A percentile compares a stretch with the other conserved stretches of the same genome.
These are phyloP conservation scores for Curvularia sp. DNA, from an alignment of 2,329 filamentous ascomycete species.

Conservation along the genomic window DNA sequence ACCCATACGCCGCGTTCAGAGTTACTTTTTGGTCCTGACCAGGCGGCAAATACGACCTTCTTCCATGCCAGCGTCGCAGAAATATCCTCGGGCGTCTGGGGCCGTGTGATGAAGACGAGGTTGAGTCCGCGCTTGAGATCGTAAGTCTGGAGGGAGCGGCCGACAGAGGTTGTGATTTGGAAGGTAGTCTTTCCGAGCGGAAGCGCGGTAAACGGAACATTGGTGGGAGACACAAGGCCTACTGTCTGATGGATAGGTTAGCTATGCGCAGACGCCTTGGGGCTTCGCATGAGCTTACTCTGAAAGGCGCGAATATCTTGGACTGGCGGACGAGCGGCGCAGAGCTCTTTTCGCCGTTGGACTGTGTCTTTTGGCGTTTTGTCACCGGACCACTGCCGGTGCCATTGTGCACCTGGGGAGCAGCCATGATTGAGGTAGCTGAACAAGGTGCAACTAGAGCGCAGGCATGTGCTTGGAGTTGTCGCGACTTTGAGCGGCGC, in stretches of 20 bases:
- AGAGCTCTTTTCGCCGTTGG: constrained; percentile 48
- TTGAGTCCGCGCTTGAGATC: constrained; percentile 89
- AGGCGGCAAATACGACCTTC: constrained; percentile 85
- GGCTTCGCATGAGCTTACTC: constrained; percentile 63
- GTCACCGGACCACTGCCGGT: constrained; percentile 59
- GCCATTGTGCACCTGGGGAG: constrained; percentile 56
- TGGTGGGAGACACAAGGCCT: constrained; percentile 88
- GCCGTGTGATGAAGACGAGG: constrained; percentile 89
- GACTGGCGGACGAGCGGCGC: constrained; percentile 61
- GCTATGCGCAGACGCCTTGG: neutral
- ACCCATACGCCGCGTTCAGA: constrained; percentile 79
- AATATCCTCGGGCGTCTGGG: constrained; percentile 84
- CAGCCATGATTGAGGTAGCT: constrained; percentile 53
- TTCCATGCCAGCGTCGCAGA: constrained; percentile 90
- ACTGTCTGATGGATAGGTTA: constrained; percentile 69
- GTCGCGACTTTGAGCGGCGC: constrained; percentile 11
- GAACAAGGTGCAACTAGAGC: constrained; percentile 3
- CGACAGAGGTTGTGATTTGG: constrained; percentile 95
- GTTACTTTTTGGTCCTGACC: constrained; percentile 68
- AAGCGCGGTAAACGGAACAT: constrained; percentile 86
- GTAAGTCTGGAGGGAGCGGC: constrained; percentile 90
- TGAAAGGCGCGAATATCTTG: constrained; percentile 89
- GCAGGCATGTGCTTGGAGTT: constrained; percentile 16
- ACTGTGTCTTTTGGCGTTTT: constrained; percentile 65
- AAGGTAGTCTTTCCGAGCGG: constrained; percentile 93